Base-by-base conservation (phyloP, 1,284 basidiomycete species). In the Cerrena zonata region DNA sequence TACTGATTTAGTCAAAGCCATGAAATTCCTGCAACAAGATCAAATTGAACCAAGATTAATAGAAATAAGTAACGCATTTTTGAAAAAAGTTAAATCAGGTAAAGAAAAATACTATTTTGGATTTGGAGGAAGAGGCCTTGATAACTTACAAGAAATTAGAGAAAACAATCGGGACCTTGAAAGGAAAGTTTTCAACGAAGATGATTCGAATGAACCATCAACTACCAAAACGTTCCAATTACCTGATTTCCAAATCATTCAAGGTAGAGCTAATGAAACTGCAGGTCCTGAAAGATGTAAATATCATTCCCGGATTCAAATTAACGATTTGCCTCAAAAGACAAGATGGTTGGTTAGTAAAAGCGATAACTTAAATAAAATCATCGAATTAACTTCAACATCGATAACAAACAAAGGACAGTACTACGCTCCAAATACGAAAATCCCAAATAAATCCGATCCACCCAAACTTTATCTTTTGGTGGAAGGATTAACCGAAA, bases 311-410 rank as follows among this genome's bases (percentile, higher is more conserved):
- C n/a, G n/a, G n/a, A 93, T 97, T 62, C 94, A 94, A 24, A 98
- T 97, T 76, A 96, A 96, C 70, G 94, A 95, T 69, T 96, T 94
- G 67, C 92, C 92, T 52, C 95, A 99, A 73, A 97, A 97, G 70
- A 96, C 96, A 34, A 82, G 96, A 57, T 99, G 96, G 96, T 86
- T 93, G 62, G 95, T 98, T 54, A 99, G 96, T 23, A 99, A 99
- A 76, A 99, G 99, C 77, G 96, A 99, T 72, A 96, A 94, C 15
- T 98, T 99, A 94, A 89, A 90, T 43, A 87, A 93, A 80, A 83
- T 99, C 63, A 92, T 94, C 70, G 94, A 97, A 68, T 88, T 93
- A 71, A 96, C 94, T 1, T 94, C 95, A 30, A 94, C 94, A 0
- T 95, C 93, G 1, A 92, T 99, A 51, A 99, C 95, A 11, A 97